Evolutionary conservation across 441 rosid species (phyloP), one percentile per base, ranked within the genome.

Genomic region (Breynia disticha): DNA sequence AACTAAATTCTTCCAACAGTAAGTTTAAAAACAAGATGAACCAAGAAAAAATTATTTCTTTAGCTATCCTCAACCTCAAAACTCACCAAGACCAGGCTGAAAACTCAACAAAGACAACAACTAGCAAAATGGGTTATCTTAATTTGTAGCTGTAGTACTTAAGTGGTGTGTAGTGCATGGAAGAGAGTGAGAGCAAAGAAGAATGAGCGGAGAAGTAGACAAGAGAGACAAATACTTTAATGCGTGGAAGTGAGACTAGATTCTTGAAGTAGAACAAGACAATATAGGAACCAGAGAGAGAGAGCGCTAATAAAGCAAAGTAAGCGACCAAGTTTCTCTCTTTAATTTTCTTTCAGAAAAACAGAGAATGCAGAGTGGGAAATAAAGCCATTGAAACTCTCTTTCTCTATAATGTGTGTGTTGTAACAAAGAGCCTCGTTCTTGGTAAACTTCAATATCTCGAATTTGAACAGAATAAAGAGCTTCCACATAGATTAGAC

Each of bases 391-490:
- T 53, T 60, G 67, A 68, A 71, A 67, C 55, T 67, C 60, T 60
- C 54, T 74, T 69, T 56, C 63, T 66, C 64, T 72, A 52, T 64
- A 63, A 62, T 56, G 54, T 64, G 57, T 66, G 62, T 61, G 54
- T 62, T n/a, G 59, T 57, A 71, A 65, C 67, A 71, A 70, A 69
- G 61, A 66, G 80, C 85, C 85, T 82, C 82, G 91, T 82, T 76
- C 74, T 82, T 72, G 67, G 77, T 64, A 75, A 76, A 76, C 87
- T 76, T 72, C 79, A 72, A 79, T 77, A 86, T 62, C 63, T 76
- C 72, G 50, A 71, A 66, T 78, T 84, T 82, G 83, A 79, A 84
- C 80, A 76, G 80, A 77, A 72, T 78, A 86, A 86, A 89, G 94
- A 67, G 79, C 72, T n/a, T n/a, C n/a, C n/a, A 72, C 54, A 56